Percentiles rank a stretch among this genome's conserved stretches.
Evolutionary conservation across 148 eudicot genomes (phyloP).

Genomic region (Nyssa sinensis): DNA sequence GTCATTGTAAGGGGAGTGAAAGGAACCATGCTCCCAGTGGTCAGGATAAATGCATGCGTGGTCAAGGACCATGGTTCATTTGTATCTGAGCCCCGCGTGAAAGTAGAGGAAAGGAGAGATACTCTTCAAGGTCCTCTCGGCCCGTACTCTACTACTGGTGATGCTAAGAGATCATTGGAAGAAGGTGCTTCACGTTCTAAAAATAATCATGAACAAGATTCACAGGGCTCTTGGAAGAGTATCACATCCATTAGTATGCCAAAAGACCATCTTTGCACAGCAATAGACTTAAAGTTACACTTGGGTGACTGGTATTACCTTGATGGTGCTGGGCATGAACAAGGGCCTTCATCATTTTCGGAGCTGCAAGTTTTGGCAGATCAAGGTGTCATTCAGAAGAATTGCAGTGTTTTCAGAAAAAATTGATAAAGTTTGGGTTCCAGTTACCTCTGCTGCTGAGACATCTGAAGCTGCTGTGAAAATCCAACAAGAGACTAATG

Average conservation of each 20-base stretch:
- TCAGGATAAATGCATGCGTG: slow-evolving; percentile 93
- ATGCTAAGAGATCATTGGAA: slow-evolving; percentile 52
- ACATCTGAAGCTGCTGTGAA: slow-evolving; percentile 30
- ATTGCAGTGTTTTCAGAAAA: slow-evolving; percentile 78
- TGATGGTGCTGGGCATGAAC: slow-evolving; percentile 95
- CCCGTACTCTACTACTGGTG: slow-evolving; percentile 47
- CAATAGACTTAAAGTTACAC: slow-evolving; percentile 66
- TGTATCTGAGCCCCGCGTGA: slow-evolving; percentile 66
- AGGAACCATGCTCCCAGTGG: slow-evolving; percentile 81
- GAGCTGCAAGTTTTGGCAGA: slow-evolving; percentile 60
- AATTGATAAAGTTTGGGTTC: slow-evolving; percentile 86
- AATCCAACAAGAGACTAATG: slow-evolving; percentile 28
- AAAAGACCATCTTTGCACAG: slow-evolving; percentile 67
- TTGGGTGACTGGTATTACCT: slow-evolving; percentile 91
- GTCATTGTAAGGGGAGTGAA: slow-evolving; percentile 56
- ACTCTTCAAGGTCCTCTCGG: slow-evolving; percentile 53
- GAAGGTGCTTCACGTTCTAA: slow-evolving; percentile 48
- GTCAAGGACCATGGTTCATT: slow-evolving; percentile 81
- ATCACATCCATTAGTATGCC: slow-evolving; percentile 41
- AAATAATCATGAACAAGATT: slow-evolving; percentile 39
- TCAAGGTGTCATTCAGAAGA: slow-evolving; percentile 60
- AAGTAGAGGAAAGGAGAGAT: slow-evolving; percentile 68
- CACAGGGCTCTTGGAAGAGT: slow-evolving; percentile 34
- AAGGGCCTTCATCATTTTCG: slow-evolving; percentile 68
- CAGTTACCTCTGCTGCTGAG: slow-evolving; percentile 45